Conservation (phyloP, 768 basidiomycete species). For the Coprinopsis sp. region DNA sequence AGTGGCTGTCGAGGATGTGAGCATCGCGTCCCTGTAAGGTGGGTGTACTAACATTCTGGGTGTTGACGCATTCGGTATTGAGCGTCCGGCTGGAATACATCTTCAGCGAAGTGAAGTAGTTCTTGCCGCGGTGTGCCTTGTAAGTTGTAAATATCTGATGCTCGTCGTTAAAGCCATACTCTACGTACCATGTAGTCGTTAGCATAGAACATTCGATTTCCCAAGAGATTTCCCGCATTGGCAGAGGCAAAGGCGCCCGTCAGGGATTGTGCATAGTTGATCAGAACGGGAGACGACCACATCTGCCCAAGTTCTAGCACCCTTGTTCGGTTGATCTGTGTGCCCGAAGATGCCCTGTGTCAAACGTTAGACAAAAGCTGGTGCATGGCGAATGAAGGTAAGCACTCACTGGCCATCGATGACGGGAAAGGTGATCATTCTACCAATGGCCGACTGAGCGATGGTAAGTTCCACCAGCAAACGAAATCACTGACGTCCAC, state of each 20-base stretch:
- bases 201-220: slow-evolving; percentile 62
- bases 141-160: slow-evolving; percentile 2
- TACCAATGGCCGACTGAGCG: slow-evolving; percentile 52
- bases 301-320: slow-evolving; percentile 44
- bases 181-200: slow-evolving; percentile 63
- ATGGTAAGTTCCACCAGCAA: not conserved
- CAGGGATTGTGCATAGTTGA: slow-evolving; percentile 35
- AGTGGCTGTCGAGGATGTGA: slow-evolving; percentile 35
- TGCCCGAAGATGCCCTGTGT: slow-evolving; percentile 49
- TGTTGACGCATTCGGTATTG: slow-evolving; percentile 65
- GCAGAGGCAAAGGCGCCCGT: slow-evolving; percentile 34
- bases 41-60: slow-evolving; percentile 46
- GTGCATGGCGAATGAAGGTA: not conserved
- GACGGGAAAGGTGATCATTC: slow-evolving; percentile 66
- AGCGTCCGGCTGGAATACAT: slow-evolving; percentile 57
- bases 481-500: slow-evolving; percentile 18
- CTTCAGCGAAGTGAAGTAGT: slow-evolving; percentile 57
- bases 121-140: slow-evolving; percentile 58
- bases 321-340: slow-evolving; percentile 53
- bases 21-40: not conserved
- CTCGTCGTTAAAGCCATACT: not conserved
- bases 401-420: slow-evolving; percentile 35
- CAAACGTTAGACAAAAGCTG: not conserved
- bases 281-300: slow-evolving; percentile 44
- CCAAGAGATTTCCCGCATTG: slow-evolving; percentile 48